Base-by-base conservation (phyloP, 2,329 filamentous ascomycete species). In the Sporothrix schenckii region DNA sequence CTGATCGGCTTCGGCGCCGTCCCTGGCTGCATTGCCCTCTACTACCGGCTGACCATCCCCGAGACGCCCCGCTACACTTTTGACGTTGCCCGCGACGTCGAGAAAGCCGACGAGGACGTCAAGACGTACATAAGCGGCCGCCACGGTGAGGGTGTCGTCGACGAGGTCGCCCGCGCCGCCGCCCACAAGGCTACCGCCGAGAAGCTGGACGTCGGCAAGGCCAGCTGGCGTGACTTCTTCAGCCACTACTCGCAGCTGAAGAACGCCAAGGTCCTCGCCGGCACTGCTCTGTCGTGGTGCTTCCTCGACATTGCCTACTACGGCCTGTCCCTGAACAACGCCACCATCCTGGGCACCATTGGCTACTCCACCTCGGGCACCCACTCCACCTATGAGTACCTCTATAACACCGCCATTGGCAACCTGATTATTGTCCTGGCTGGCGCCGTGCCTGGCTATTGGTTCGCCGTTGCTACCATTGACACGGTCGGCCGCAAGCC, bases 61-160 rank as follows among this genome's bases (percentile, higher is more conserved):
- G 92, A 96, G 81, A 94, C 92, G 47, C 92, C 92, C 68, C 91
- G 92, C 39, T 96, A 95, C 81, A 95, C 92, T 39, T 94, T 95
- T 75, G 92, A 95, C 77, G 87, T 95, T 27, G 86, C 88, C 66
- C 88, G 88, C 56, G 91, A 95, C 76, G 85, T 92, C 52, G 87
- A 92, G 75, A 89, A 92, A 82, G 92, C 88, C 54, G 85, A 88
- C 68, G 88, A 87, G 61, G 92, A 95, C 74, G 87, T 90, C 74
- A 87, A 89, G 77, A 89, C 90, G n/a, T 95, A 94, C 80, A 87
- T 92, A 69, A 82, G 82, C 44, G 91, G 91, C 72, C 85, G 87
- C 78, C 78, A 74, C 14, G 66, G 66, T 30, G 86, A 90, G 75
- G 89, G 89, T 53, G 77, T 85, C 10, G 85, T 89, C 0, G 91